These are phyloP conservation scores for Hanseniaspora guilliermondii DNA, from an alignment of 805 yeast genomes.

Conservation along the genomic window DNA sequence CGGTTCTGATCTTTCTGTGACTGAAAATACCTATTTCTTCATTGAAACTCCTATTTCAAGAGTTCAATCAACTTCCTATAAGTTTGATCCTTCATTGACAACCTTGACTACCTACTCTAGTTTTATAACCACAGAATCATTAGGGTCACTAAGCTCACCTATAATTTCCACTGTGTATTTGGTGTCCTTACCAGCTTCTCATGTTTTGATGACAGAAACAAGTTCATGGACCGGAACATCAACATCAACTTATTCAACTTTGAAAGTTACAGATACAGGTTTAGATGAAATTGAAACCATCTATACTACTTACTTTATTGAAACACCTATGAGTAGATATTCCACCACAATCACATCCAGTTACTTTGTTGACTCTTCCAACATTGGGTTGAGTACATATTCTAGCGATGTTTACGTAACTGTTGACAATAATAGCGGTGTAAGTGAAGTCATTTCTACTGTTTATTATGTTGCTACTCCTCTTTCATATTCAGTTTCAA, in stretches of 20 bases:
- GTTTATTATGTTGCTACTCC: slow-evolving; percentile 17
- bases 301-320: slow-evolving; percentile 9
- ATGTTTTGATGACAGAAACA: not conserved
- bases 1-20: slow-evolving; percentile 16
- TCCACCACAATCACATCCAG: not conserved
- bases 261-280: not conserved
- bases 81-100: not conserved
- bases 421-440: not conserved
- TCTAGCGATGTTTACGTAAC: not conserved
- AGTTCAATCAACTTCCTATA: not conserved
- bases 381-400: not conserved
- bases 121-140: not conserved
- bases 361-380: slow-evolving; percentile 2
- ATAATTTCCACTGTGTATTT: slow-evolving; percentile 15
- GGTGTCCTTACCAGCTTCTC: slow-evolving; percentile 16
- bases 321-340: slow-evolving; percentile 10
- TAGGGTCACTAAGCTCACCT: not conserved
- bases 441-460: not conserved
- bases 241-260: slow-evolving; percentile 8
- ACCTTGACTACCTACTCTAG: not conserved
- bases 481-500: not conserved
- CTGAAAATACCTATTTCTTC: slow-evolving; percentile 14
- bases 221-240: slow-evolving; percentile 9
- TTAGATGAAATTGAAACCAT: not conserved
- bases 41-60: slow-evolving; percentile 16